Base-by-base conservation (phyloP, 2,329 filamentous ascomycete genomes). In the Sclerotiophoma versabilis region DNA sequence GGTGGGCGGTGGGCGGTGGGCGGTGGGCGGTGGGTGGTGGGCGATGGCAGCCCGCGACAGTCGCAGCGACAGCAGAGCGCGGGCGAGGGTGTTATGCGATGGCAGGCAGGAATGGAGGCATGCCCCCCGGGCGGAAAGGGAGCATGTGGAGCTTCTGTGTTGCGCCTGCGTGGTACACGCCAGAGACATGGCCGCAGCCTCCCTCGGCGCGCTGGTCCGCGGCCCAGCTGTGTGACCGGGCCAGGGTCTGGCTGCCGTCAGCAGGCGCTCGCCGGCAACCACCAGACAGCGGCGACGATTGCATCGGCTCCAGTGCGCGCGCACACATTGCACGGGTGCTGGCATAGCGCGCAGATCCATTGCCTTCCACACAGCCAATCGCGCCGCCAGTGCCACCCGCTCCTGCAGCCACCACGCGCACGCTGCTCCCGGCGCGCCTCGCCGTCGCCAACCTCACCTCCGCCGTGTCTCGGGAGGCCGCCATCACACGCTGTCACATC, bases 61-160 rank as follows among this genome's bases (percentile, higher is more conserved):
- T 41, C 37, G 32, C 14, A 14, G 48, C 20, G 41, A 41, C 33
- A 7, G 49, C 34, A 33, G 48, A 14, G 33, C 47, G 32, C 29
- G 34, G 20, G 26, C 32, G 37, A 26, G 25, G 20, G 8, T 19
- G 34, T 47, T 56, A 51, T 56, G 51, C 15, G 41, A 30, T 17
- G 33, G 27, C 41, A 17, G 52, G 46, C 53, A 56, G 47, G 53
- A 56, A 56, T 56, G 51, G 41, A 55, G 53, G 22, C 47, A 51
- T 56, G 37, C 23, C 19, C 25, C 36, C 12, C 42, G 29, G 12
- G 26, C 43, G 38, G 12, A 43, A 51, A 47, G 42, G 42, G 42
- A 51, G 53, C 53, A 22, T 27, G 41, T 33, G 45, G 45, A 46
- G 53, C 47, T 17, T 47, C 33, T 46, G 53, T 46, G 53, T 48